These are phyloP conservation scores for Plenodomus lindquistii DNA, from an alignment of 2,329 filamentous ascomycete species.

Conservation along the genomic window DNA sequence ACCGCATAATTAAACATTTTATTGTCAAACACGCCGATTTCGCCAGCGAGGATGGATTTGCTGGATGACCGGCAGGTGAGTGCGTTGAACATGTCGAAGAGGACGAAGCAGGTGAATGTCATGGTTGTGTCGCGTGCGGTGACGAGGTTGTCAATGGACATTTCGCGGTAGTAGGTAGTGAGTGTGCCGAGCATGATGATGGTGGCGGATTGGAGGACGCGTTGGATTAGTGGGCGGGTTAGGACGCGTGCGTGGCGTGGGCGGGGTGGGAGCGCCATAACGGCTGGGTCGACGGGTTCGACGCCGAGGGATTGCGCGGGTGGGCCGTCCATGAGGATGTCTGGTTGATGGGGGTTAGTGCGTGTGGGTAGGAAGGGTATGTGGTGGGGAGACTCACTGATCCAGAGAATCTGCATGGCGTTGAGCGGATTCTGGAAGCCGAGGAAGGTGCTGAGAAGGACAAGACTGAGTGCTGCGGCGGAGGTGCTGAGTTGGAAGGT, in stretches of 20 bases:
- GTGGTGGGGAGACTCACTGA: conserved; percentile 68
- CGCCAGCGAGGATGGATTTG: conserved; percentile 85
- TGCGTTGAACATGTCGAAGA: conserved; percentile 99
- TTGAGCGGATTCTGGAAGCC: conserved; percentile 96
- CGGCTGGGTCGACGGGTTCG: conserved; percentile 88
- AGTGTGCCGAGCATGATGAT: conserved; percentile 95
- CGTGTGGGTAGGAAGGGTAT: neutral
- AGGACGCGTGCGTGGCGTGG: conserved; percentile 86
- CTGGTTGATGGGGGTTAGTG: conserved; percentile 53
- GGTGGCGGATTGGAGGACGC: conserved; percentile 82
- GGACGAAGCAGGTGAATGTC: conserved; percentile 98
- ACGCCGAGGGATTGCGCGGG: conserved; percentile 96
- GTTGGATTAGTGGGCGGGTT: conserved; percentile 78
- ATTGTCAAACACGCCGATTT: conserved; percentile 81
- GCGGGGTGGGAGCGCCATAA: conserved; percentile 89
- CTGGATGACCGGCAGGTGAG: conserved; percentile 87
- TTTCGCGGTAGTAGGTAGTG: conserved; percentile 87
- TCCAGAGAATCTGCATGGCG: conserved; percentile 99
- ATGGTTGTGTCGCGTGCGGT: conserved; percentile 96
- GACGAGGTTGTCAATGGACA: conserved; percentile 79
- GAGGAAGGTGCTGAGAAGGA: conserved; percentile 88
- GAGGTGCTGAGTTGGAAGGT: conserved; percentile 98
- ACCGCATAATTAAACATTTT: conserved; percentile 97
- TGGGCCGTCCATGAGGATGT: conserved; percentile 99
- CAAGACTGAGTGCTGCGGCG: conserved; percentile 86